Evolutionary conservation across 345 rosid species (phyloP).

Genomic region (Eucalyptus regnans): DNA sequence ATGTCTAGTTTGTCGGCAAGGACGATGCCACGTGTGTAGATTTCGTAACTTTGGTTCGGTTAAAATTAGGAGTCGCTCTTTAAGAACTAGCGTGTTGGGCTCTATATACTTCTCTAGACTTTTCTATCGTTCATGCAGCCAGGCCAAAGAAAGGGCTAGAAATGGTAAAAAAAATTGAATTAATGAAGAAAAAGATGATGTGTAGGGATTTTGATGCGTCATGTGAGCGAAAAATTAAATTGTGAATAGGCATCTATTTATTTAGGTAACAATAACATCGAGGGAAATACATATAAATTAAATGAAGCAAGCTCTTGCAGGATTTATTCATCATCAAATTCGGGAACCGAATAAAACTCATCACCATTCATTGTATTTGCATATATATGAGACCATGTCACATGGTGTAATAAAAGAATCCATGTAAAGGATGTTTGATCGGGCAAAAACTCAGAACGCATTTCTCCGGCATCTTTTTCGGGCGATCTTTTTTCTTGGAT

Average conservation of each 20-base stretch:
- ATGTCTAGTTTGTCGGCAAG: neutral
- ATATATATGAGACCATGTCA: neutral
- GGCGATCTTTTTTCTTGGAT: neutral
- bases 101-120: neutral
- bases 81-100: neutral
- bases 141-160: neutral
- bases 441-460: neutral
- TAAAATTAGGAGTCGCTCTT: rapidly evolving
- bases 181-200: neutral
- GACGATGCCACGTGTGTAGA: neutral
- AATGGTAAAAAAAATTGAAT: neutral
- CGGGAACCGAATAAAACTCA: neutral
- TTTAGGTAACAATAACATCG: neutral
- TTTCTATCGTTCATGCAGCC: too few relatives aligned
- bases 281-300: neutral
- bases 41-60: neutral
- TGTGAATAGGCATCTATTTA: neutral
- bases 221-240: rapidly evolving
- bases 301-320: neutral
- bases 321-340: neutral
- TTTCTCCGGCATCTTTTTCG: neutral
- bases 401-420: neutral
- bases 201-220: neutral
- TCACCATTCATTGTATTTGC: neutral
- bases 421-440: neutral